These are phyloP conservation scores for Cutaneotrichosporon cyanovorans DNA, from an alignment of 1,284 basidiomycete genomes.

Conservation along the genomic window DNA sequence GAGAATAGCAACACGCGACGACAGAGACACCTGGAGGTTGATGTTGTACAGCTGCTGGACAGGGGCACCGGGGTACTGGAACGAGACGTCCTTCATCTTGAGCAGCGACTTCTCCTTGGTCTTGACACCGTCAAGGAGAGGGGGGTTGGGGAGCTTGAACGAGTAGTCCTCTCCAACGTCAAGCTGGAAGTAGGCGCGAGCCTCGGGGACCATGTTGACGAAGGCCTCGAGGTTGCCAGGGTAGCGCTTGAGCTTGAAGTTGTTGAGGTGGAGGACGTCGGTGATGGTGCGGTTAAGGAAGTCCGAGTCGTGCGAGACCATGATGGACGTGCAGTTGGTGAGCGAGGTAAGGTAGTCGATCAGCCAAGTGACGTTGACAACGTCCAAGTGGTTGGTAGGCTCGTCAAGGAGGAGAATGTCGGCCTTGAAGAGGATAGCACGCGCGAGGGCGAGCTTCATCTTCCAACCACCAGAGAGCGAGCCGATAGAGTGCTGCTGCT, in stretches of 20 bases:
- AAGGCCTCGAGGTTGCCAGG: slow-evolving; percentile 96
- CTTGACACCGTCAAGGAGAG: slow-evolving; percentile 97
- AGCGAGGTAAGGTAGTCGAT: slow-evolving; percentile 87
- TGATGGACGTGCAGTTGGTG: slow-evolving; percentile 90
- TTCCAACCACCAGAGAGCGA: slow-evolving; percentile 99
- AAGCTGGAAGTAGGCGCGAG: slow-evolving; percentile 95
- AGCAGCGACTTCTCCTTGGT: slow-evolving; percentile 96
- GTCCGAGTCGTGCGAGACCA: slow-evolving; percentile 96
- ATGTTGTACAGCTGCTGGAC: slow-evolving; percentile 91
- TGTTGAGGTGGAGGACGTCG: slow-evolving; percentile 97
- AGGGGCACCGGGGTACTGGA: slow-evolving; percentile 83
- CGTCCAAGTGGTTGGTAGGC: slow-evolving; percentile 97
- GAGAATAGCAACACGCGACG: slow-evolving; percentile 91
- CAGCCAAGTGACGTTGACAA: slow-evolving; percentile 94
- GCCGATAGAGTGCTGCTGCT: slow-evolving; percentile 78
- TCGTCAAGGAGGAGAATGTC: slow-evolving; percentile 95
- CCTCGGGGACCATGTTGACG: slow-evolving; percentile 89
- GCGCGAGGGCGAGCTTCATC: slow-evolving; percentile 98
- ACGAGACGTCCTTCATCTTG: slow-evolving; percentile 96
- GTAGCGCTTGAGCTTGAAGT: slow-evolving; percentile 97
- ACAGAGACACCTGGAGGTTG: slow-evolving; percentile 90
- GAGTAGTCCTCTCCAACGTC: slow-evolving; percentile 90
- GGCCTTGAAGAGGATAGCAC: slow-evolving; percentile 98
- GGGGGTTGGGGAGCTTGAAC: slow-evolving; percentile 93
- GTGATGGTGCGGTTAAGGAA: slow-evolving; percentile 99